These are phyloP conservation scores for Powellomyces hirtus DNA, from an alignment of 192 early-diverging fungal genomes.

Conservation along the genomic window DNA sequence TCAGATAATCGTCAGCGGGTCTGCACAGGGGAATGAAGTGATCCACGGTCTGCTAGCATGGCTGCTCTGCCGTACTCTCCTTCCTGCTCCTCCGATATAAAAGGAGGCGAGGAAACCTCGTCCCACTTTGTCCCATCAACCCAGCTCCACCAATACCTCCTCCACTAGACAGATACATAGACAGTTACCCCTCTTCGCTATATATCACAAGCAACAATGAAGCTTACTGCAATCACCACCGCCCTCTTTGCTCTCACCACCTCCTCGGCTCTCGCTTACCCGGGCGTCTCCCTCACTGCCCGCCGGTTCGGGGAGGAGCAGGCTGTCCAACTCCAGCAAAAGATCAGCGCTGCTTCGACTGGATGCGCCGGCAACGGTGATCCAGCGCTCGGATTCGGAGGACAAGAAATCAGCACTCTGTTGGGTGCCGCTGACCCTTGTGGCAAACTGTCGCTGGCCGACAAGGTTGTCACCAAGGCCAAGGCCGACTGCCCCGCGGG, in stretches of 20 bases:
- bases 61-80: too few relatives aligned
- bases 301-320: conserved; percentile 25
- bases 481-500: conserved; percentile 16
- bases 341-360: conserved; percentile 2
- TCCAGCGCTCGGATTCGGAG: conserved; percentile 11
- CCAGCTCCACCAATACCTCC: too few relatives aligned
- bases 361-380: conserved; percentile 13
- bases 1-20: too few relatives aligned
- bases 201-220: too few relatives aligned
- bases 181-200: too few relatives aligned
- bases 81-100: too few relatives aligned
- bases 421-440: conserved; percentile 41
- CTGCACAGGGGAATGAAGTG: too few relatives aligned
- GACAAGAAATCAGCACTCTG: conserved; percentile 27
- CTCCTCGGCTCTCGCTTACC: neutral
- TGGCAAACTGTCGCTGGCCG: conserved; percentile 33
- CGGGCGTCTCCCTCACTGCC: neutral
- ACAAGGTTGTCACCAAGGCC: conserved; percentile 14
- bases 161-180: too few relatives aligned
- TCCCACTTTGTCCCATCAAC: too few relatives aligned
- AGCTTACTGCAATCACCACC: too few relatives aligned
- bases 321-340: neutral
- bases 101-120: too few relatives aligned
- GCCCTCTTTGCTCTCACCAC: conserved; percentile 2
- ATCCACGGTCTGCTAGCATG: too few relatives aligned